Conservation (phyloP, 177 flowering plant genomes). For the Vitis hybrid region DNA sequence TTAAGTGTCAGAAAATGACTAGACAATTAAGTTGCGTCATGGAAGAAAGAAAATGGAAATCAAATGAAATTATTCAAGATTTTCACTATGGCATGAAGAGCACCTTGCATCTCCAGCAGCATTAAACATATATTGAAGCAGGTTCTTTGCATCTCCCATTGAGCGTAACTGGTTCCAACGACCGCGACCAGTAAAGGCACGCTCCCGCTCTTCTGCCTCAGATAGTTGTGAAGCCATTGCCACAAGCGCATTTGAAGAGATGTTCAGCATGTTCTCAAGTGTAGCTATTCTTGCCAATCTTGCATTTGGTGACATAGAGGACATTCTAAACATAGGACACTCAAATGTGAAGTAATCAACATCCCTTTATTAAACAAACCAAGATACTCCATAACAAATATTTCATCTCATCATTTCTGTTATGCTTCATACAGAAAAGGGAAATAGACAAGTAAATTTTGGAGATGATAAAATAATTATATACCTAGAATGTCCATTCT, state of each 20-base stretch:
- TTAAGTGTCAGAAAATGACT: no score
- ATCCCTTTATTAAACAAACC: no score
- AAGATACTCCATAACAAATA: not conserved
- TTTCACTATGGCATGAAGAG: not conserved
- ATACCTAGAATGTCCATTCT: constrained; percentile 84
- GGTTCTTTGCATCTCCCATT: constrained; percentile 92
- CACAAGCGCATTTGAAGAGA: constrained; percentile 89
- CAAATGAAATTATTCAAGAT: no score
- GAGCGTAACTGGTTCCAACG: constrained; percentile 97
- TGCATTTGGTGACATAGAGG: constrained; percentile 89
- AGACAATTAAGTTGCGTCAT: no score
- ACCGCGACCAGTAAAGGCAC: constrained; percentile 81
- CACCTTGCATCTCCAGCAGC: constrained; percentile 86
- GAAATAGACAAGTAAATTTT: not conserved
- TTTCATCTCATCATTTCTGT: no score
- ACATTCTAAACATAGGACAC: constrained; percentile 42
- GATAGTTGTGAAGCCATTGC: constrained; percentile 99
- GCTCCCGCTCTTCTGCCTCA: constrained; percentile 97
- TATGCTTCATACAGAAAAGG: not conserved
- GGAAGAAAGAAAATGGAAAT: no score
- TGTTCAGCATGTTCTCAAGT: constrained; percentile 88
- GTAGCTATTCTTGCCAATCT: constrained; percentile 89
- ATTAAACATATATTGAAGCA: constrained; percentile 94
- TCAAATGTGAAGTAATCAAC: no score
- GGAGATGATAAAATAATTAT: no score